Base-by-base conservation (phyloP, 1,139 yeast genomes). In the Debaryomycetaceae sp. region DNA sequence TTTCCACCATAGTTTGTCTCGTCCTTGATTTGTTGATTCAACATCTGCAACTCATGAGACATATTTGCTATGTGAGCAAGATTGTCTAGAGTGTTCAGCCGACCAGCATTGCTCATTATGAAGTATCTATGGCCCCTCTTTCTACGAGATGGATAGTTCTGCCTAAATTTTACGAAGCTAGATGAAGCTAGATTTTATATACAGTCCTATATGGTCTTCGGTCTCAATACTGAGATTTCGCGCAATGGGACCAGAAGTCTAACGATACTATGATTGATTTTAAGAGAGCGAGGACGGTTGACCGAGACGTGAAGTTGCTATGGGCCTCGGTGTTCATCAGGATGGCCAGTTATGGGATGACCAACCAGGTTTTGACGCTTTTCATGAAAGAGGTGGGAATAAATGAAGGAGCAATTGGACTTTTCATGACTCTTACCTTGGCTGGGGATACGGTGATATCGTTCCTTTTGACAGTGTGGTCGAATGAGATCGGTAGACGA, bases 401-500 rank as follows among this genome's bases (percentile, higher is more conserved):
- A 40, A 55, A 78, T 0, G 89, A 86, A 46, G 59, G 76, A 1
- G 62, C 70, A 36, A 85, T 87, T 41, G 97, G 97, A 2, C 48
- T 80, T 34, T 90, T 90, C 60, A 89, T 90, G 96, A 80, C 96
- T 0, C 66, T 84, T 45, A 89, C 97, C 0, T 68, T 89, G 51
- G 60, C 84, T 2, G 97, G 97, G 1, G 97, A 89, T 59, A 87
- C 90, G 0, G 45, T 78, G 0, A 72, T 89, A 11, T 87, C 96
- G 6, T 85, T 84, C 58, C 45, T 78, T 34, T 68, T 89, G 45
- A 86, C 96, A 0, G 83, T 91, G 85, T 75, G 85, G 57, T 90
- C 96, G 0, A 95, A 87, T 52, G 53, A 57, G n/a, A 65, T 86
- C 44, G 97, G 97, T 3, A 72, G 95, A 44, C 69, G 95, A 38